Evolutionary conservation across 2,329 filamentous ascomycete genomes (phyloP).

Genomic region (Didymella segeticola): DNA sequence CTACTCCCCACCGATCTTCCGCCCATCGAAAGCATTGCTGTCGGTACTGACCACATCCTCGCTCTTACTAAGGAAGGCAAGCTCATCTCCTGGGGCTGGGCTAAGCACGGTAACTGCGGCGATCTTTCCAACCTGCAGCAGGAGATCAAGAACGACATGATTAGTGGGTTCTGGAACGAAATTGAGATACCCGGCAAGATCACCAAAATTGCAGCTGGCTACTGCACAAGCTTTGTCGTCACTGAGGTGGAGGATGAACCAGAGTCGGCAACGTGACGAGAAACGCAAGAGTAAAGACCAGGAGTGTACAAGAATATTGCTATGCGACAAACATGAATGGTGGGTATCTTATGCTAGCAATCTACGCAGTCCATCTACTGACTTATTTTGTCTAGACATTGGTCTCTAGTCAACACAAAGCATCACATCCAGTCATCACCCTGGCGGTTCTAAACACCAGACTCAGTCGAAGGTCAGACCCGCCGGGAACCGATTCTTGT

Average conservation of each 20-base stretch:
- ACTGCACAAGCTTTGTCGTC: conserved; percentile 40
- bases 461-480: conserved; percentile 9
- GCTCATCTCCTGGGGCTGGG: conserved; percentile 92
- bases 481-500: conserved; percentile 7
- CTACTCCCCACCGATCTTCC: conserved; percentile 70
- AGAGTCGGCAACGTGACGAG: not conserved
- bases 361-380: not conserved
- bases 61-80: conserved; percentile 69
- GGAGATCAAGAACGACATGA: conserved; percentile 36
- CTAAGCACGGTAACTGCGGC: conserved; percentile 96
- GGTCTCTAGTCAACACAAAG: not conserved
- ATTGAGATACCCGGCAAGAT: conserved; percentile 33
- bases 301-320: not conserved
- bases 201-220: conserved; percentile 32
- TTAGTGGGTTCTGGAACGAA: conserved; percentile 39
- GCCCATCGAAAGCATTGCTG: conserved; percentile 67
- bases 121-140: conserved; percentile 20
- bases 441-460: not conserved
- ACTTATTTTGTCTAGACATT: not conserved
- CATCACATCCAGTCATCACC: not conserved
- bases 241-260: conserved; percentile 8
- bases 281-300: not conserved
- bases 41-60: conserved; percentile 90
- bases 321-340: not conserved
- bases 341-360: not conserved